These are phyloP conservation scores for Fusarium scirpi DNA, from an alignment of 2,329 filamentous ascomycete species.

Conservation along the genomic window DNA sequence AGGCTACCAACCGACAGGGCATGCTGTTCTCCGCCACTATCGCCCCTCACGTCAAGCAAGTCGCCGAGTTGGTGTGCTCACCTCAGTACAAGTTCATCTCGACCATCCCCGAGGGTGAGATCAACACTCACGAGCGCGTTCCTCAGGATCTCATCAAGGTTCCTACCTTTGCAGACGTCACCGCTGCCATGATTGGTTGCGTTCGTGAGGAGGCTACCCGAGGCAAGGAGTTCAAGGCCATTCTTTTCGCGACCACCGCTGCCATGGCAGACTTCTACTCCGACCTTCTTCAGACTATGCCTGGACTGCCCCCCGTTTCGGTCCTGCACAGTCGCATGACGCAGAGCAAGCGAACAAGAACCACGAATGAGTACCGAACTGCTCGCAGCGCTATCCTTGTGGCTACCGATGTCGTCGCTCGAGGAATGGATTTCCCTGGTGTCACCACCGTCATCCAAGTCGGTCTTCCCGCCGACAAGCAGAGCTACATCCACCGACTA, in stretches of 20 bases:
- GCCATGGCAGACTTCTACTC: slow-evolving; percentile 64
- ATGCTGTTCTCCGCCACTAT: slow-evolving; percentile 91
- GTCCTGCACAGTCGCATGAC: slow-evolving; percentile 64
- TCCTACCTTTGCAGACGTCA: slow-evolving; percentile 77
- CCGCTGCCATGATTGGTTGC: slow-evolving; percentile 68
- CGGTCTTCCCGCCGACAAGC: slow-evolving; percentile 68
- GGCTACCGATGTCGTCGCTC: slow-evolving; percentile 77
- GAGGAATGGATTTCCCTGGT: slow-evolving; percentile 79
- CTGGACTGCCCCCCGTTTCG: slow-evolving; percentile 58
- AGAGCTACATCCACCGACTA: slow-evolving; percentile 76
- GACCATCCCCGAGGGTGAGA: slow-evolving; percentile 80
- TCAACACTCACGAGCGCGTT: slow-evolving; percentile 80
- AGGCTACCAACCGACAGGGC: slow-evolving; percentile 71
- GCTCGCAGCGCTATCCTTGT: slow-evolving; percentile 67
- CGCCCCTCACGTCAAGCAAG: slow-evolving; percentile 79
- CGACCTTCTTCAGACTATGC: slow-evolving; percentile 55
- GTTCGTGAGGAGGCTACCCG: slow-evolving; percentile 60
- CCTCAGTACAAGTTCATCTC: slow-evolving; percentile 83
- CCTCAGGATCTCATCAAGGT: slow-evolving; percentile 78
- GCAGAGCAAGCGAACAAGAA: slow-evolving; percentile 63
- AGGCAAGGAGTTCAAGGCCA: slow-evolving; percentile 78
- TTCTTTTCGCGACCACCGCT: slow-evolving; percentile 79
- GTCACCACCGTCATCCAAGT: slow-evolving; percentile 75
- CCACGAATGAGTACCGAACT: slow-evolving; percentile 73
- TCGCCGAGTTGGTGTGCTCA: slow-evolving; percentile 77